Base-by-base conservation (phyloP, 768 basidiomycete species). In the Tricholoma saponaceum region DNA sequence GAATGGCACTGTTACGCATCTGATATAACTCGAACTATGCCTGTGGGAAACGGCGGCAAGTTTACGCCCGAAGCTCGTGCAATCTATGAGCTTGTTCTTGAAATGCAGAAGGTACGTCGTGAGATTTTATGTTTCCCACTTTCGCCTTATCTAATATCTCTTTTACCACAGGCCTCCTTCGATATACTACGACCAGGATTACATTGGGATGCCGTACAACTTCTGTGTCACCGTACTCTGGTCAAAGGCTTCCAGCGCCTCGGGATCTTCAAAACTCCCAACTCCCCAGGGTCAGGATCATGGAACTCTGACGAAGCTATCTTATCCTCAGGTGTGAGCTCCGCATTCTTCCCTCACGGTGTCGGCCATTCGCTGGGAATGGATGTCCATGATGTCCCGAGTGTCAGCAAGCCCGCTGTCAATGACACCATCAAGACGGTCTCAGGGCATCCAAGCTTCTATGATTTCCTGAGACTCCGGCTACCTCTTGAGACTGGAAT, bases 321-420 rank as follows among this genome's bases (percentile, higher is more conserved):
- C 56, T 76, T 97, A 6, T 80, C 80, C 16, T 86, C 86, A 4
- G 95, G 94, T 0, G 72, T 91, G 43, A 86, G 86, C 60, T 74
- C 86, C 1, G 91, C 92, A 0, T 98, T 98, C 79, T 98, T 92
- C 82, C 95, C 95, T 9, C 95, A 98, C 66, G 96, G 95, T 2
- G 76, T 90, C 37, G 93, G 94, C 0, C 95, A 98, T 68, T 90
- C 90, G 5, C 76, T 98, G 41, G 96, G 96, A 10, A 76, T 97
- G 71, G 96, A 98, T 68, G 95, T 98, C 1, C 96, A 97, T 67
- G 95, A 97, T 65, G 91, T 90, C 1, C 90, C 92, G 0, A 83
- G 79, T 47, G 87, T 88, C n/a, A 89, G 83, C 70, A 91, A 86
- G 68, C 92, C 89, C n/a, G 69, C 58, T 8, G 72, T 74, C 14